These are phyloP conservation scores for Paulownia fortunei DNA, from an alignment of 257 asterid genomes.

Conservation along the genomic window DNA sequence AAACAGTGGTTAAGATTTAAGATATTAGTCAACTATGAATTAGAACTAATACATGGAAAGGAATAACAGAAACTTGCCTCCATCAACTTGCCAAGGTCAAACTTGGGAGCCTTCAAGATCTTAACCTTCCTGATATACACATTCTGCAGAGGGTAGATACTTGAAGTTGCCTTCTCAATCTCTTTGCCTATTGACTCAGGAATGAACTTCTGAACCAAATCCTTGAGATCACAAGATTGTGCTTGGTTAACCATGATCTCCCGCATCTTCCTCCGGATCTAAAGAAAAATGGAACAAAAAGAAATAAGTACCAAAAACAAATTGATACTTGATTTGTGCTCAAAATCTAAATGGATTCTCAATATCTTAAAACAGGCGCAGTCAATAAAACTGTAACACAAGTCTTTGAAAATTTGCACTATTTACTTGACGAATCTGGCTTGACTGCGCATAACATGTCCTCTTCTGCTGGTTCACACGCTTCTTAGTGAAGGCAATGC, in stretches of 20 bases:
- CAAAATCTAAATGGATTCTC: neutral
- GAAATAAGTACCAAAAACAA: neutral
- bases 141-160: slow-evolving; percentile 69
- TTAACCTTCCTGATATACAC: slow-evolving; percentile 69
- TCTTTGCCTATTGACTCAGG: slow-evolving; percentile 73
- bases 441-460: slow-evolving; percentile 69
- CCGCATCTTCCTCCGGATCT: slow-evolving; percentile 68
- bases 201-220: slow-evolving; percentile 62
- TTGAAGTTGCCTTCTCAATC: slow-evolving; percentile 67
- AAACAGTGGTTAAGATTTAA: neutral
- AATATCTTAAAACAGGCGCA: neutral
- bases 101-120: slow-evolving; percentile 72
- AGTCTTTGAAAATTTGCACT: neutral
- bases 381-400: too few species aligned
- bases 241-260: slow-evolving; percentile 75
- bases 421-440: slow-evolving; percentile 69
- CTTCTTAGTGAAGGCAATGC: slow-evolving; percentile 75
- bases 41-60: neutral
- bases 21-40: neutral
- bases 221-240: slow-evolving; percentile 60
- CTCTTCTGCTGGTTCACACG: slow-evolving; percentile 78
- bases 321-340: neutral
- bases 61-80: slow-evolving; percentile 39
- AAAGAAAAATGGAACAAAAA: neutral
- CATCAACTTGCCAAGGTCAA: slow-evolving; percentile 69